Conservation (phyloP, 768 basidiomycete species). For the Amyloporia xantha region DNA sequence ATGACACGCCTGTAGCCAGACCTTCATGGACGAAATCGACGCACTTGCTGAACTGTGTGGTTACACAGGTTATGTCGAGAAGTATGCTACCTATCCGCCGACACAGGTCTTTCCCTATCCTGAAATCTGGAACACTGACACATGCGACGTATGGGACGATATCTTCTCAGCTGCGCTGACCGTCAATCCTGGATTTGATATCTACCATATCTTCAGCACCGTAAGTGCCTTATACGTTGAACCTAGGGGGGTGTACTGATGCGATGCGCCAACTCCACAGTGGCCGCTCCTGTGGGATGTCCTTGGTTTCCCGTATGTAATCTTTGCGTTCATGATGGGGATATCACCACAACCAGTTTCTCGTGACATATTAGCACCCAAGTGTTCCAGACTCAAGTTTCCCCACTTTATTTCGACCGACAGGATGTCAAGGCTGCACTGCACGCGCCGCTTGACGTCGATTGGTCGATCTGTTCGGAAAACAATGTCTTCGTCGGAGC, state of each 20-base stretch:
- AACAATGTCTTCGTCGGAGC: conserved; percentile 50
- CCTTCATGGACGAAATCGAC: conserved; percentile 41
- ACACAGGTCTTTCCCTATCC: conserved; percentile 28
- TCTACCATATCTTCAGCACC: conserved; percentile 61
- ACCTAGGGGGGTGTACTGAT: not conserved
- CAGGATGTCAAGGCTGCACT: conserved; percentile 62
- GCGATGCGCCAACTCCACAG: conserved; percentile 4
- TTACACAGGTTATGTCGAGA: conserved; percentile 28
- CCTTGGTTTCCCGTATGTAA: conserved; percentile 64
- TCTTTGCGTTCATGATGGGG: conserved; percentile 9
- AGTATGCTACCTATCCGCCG: conserved; percentile 30
- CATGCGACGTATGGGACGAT: conserved; percentile 8
- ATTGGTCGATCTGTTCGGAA: conserved; percentile 60
- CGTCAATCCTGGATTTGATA: conserved; percentile 51
- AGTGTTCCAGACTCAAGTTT: conserved; percentile 35
- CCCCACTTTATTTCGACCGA: conserved; percentile 66
- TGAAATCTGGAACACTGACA: conserved; percentile 19
- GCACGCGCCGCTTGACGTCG: conserved; percentile 55
- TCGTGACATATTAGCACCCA: not conserved
- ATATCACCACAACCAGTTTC: not conserved
- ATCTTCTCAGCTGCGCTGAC: conserved; percentile 1
- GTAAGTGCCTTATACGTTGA: conserved; percentile 20
- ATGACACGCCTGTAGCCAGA: not conserved
- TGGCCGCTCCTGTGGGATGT: conserved; percentile 74
- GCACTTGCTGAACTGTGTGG: conserved; percentile 28